phyloP scores from a whole-genome alignment of 2,329 filamentous ascomycete genomes.

The Trichoderma oligosporum region DNA sequence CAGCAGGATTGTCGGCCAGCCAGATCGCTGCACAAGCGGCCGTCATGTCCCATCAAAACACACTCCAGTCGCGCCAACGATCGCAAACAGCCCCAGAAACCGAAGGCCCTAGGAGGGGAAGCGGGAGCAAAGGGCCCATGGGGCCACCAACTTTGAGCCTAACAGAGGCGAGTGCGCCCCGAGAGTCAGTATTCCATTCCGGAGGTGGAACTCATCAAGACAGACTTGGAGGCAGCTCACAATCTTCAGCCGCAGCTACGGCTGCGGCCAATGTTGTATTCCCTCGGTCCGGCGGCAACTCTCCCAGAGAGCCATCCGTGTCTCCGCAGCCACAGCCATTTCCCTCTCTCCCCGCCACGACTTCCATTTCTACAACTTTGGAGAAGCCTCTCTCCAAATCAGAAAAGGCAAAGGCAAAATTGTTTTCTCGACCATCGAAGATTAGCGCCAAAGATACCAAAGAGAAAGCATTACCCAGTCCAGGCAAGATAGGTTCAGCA shows the following conservation, averaged over 20 bases:
- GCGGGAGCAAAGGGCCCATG: slow-evolving; percentile 47
- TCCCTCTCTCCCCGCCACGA: slow-evolving; percentile 38
- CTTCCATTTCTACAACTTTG: slow-evolving; percentile 35
- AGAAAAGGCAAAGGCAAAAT: slow-evolving; percentile 75
- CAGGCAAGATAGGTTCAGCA: slow-evolving; percentile 65
- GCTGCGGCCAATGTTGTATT: slow-evolving; percentile 68
- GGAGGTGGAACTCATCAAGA: slow-evolving; percentile 57
- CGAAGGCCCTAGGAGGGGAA: slow-evolving; percentile 41
- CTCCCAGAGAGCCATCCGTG: slow-evolving; percentile 41
- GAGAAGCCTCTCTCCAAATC: slow-evolving; percentile 56
- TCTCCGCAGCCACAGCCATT: slow-evolving; percentile 35
- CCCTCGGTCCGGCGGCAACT: slow-evolving; percentile 57
- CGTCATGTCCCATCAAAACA: slow-evolving; percentile 60
- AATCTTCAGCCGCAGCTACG: slow-evolving; percentile 65
- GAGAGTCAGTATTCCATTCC: slow-evolving; percentile 51
- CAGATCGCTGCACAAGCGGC: slow-evolving; percentile 78
- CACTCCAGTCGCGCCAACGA: slow-evolving; percentile 57
- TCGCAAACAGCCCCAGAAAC: slow-evolving; percentile 66
- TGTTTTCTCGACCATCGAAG: slow-evolving; percentile 75
- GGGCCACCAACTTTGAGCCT: slow-evolving; percentile 61
- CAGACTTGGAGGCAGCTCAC: slow-evolving; percentile 47
- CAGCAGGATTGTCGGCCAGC: slow-evolving; percentile 54
- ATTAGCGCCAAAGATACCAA: slow-evolving; percentile 67
- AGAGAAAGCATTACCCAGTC: slow-evolving; percentile 66
- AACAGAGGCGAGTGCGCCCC: slow-evolving; percentile 61